phyloP scores from a whole-genome alignment of 1,284 basidiomycete genomes.

The Spongispora temasekensis region DNA sequence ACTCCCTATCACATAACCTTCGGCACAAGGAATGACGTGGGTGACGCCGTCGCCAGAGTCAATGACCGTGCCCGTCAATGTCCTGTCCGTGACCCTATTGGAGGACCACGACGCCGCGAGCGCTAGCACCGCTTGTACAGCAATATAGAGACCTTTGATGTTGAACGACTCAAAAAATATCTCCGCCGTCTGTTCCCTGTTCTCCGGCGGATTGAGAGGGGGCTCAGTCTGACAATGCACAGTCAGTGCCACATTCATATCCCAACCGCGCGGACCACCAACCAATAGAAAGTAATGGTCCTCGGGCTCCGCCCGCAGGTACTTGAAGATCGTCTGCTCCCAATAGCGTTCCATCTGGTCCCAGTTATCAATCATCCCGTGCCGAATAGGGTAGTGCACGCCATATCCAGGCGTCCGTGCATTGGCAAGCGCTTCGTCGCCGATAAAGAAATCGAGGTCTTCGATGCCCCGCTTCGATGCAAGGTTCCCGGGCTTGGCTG shows the following conservation, averaged over 20 bases:
- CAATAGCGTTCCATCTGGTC: conserved; percentile 99
- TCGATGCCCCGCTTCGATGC: conserved; percentile 98
- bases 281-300: conserved; percentile 98
- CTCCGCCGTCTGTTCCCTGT: conserved; percentile 98
- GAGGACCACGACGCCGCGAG: conserved; percentile 98
- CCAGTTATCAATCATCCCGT: conserved; percentile 99
- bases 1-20: conserved; percentile 98
- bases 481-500: conserved; percentile 87
- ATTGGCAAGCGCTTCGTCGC: conserved; percentile 96
- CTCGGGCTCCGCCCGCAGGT: conserved; percentile 96
- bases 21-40: conserved; percentile 94
- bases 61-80: conserved; percentile 96
- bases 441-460: conserved; percentile 99
- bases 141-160: conserved; percentile 97
- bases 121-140: conserved; percentile 98
- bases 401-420: conserved; percentile 90
- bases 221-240: conserved; percentile 81
- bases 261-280: conserved; percentile 35
- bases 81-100: conserved; percentile 89
- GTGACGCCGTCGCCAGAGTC: conserved; percentile 99
- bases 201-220: conserved; percentile 97
- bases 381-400: conserved; percentile 95
- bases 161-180: conserved; percentile 99
- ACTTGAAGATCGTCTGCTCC: conserved; percentile 99
- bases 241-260: conserved; percentile 6